Conservation (phyloP, 176 grass and related monocot genomes). For the Otatea glauca region DNA sequence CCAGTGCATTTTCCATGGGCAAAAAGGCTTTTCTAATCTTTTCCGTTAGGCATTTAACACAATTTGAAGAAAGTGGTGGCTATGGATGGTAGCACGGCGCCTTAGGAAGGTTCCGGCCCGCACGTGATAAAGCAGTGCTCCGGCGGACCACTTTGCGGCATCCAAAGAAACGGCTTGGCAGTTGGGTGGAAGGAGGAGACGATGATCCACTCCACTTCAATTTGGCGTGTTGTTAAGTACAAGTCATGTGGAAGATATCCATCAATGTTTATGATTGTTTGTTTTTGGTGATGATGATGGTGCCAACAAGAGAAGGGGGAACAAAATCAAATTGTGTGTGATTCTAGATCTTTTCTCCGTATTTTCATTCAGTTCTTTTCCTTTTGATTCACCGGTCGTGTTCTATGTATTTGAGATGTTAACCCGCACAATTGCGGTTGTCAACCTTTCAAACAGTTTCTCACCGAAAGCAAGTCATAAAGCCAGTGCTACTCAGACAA, state of each 20-base stretch:
- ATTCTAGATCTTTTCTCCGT: background rate
- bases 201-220: background rate
- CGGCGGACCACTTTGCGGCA: slow-evolving; percentile 22
- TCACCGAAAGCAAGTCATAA: too few relatives aligned
- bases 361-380: background rate
- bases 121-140: slow-evolving; percentile 33
- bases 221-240: slow-evolving; percentile 30
- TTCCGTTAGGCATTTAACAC: too few relatives aligned
- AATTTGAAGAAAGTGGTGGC: too few relatives aligned
- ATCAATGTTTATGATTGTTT: background rate
- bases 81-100: background rate
- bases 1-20: background rate
- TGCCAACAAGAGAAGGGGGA: background rate
- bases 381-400: background rate
- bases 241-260: slow-evolving; percentile 17
- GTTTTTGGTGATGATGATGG: background rate
- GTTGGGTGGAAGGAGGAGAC: background rate
- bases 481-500: too few relatives aligned
- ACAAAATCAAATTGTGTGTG: background rate
- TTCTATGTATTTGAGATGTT: too few relatives aligned
- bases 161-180: slow-evolving; percentile 9
- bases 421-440: too few relatives aligned
- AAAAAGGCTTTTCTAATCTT: background rate
- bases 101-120: slow-evolving; percentile 35
- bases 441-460: too few relatives aligned